Base-by-base conservation (phyloP, 2,329 filamentous ascomycete genomes). In the Colletotrichum sp. region DNA sequence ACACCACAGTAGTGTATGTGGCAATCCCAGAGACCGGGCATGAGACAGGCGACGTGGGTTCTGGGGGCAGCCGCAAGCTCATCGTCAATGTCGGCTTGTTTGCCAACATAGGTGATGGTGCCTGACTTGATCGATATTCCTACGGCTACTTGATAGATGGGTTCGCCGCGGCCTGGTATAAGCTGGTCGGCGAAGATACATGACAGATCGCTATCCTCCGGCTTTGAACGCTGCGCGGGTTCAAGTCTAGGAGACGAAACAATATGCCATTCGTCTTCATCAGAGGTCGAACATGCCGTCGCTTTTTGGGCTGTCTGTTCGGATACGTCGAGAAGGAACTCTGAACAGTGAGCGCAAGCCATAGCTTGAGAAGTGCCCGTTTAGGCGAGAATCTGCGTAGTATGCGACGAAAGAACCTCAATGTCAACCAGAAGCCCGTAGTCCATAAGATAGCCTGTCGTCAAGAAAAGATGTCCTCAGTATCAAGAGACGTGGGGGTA, bases 291-390 rank as follows among this genome's bases (percentile, higher is more conserved):
- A 52, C 3, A 13, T 52, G 44, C 6, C 3, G 39, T 52, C 2
- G 1, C 0, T 8, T 21, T 7, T 0, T 52, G 44, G 6, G 0
- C 3, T 13, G 44, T 1, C 44, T 52, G n/a, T 0, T 52, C 44
- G 44, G n/a, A 24, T 21, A 24, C 1, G 10, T 12, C 10, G 2
- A 52, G n/a, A 0, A 52, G 8, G 10, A 52, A 52, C 12, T 21
- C 44, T 0, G 44, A 13, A 52, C 44, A 52, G n/a, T 52, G 44
- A 52, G 44, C 44, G n/a, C 44, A 52, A 0, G 44, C 44, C 44
- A 52, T 21, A 21, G n/a, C n/a, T 21, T 21, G n/a, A 52, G 44
- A 52, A 52, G n/a, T 0, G 44, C 0, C 1, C 10, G 10, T 52
- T 6, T 5, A 7, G n/a, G 44, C 8, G 44, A 26, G 24, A 24